Evolutionary conservation across 2,329 filamentous ascomycete species (phyloP).

Genomic region (Calonectria montana): DNA sequence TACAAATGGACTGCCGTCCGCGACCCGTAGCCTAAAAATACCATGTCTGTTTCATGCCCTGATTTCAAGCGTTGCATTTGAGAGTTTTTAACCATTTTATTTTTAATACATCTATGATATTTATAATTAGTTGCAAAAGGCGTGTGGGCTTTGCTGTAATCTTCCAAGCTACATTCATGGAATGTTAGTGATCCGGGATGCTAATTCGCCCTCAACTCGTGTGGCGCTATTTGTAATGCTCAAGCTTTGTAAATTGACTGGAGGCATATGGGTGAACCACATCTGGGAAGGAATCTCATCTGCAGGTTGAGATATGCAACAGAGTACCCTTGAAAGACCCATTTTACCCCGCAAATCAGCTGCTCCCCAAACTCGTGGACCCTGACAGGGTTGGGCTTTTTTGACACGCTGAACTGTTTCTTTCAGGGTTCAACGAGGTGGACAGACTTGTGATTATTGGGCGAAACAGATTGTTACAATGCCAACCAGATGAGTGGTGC

Average conservation of each 20-base stretch:
- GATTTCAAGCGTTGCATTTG: no score
- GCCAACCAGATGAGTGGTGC: no score
- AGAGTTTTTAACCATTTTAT: no score
- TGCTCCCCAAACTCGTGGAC: background rate
- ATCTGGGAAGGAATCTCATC: background rate
- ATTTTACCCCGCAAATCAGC: background rate
- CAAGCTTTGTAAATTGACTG: background rate
- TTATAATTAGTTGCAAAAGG: no score
- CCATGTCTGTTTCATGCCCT: no score
- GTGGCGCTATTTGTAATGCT: background rate
- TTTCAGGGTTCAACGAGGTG: background rate
- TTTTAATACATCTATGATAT: no score
- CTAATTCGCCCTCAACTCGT: no score
- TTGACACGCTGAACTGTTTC: background rate
- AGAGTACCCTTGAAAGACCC: background rate
- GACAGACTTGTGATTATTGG: no score
- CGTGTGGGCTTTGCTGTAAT: no score
- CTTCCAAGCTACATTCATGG: no score
- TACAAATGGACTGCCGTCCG: background rate
- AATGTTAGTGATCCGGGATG: background rate
- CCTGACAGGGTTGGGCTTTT: background rate
- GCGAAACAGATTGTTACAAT: no score
- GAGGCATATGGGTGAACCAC: background rate
- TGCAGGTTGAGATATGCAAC: background rate
- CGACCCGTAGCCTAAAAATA: no score